Conservation (phyloP, 1,284 basidiomycete species). For the Malassezia sympodialis region DNA sequence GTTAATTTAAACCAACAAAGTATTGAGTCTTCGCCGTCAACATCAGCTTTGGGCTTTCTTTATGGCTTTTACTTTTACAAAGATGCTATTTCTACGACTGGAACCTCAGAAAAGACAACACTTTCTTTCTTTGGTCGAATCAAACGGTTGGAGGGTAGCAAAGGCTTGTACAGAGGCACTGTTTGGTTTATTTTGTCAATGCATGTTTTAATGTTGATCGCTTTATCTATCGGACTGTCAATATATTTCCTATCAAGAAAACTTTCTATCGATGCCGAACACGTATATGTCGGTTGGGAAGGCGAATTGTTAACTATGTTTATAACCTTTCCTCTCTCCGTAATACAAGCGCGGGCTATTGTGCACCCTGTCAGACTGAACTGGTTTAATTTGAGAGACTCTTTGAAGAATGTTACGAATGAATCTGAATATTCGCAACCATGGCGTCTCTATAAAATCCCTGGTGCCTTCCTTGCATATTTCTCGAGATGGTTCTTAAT, state of each 20-base stretch:
- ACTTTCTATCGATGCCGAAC: background rate
- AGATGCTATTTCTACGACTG: background rate
- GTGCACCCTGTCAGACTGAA: constrained; percentile 37
- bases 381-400: constrained; percentile 20
- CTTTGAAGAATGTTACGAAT: constrained; percentile 33
- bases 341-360: constrained; percentile 36
- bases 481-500: constrained; percentile 14
- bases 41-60: background rate
- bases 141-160: constrained; percentile 40
- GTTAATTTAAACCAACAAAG: background rate
- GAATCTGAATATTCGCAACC: constrained; percentile 34
- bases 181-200: constrained; percentile 20
- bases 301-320: constrained; percentile 27
- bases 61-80: background rate
- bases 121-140: constrained; percentile 17
- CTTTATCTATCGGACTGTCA: constrained; percentile 25
- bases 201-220: constrained; percentile 19
- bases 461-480: constrained; percentile 30
- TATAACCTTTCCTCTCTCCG: constrained; percentile 33
- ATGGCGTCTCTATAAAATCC: constrained; percentile 37
- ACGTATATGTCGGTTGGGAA: background rate
- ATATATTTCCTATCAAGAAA: constrained; percentile 19
- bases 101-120: background rate
- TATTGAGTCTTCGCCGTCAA: background rate
- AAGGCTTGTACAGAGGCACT: constrained; percentile 38